Percentiles rank a stretch among this genome's conserved stretches.
Conservation (phyloP, 2,329 filamentous ascomycete genomes). For the Diplodia scrobiculata region DNA sequence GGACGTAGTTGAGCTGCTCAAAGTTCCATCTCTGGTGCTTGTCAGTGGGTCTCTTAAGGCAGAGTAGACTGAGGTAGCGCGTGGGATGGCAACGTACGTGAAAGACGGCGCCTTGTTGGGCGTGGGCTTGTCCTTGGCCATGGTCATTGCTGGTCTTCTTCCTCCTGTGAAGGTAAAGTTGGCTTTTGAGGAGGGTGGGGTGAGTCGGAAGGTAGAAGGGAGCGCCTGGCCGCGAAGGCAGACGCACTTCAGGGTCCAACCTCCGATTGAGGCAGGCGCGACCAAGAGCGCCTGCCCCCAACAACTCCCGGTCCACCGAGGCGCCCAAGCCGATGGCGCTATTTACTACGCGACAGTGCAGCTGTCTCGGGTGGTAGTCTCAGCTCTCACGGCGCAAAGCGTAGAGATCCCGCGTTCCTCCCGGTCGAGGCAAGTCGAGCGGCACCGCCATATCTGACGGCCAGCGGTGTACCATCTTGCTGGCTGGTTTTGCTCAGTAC, state of each 20-base stretch:
- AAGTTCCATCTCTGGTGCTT: neutral
- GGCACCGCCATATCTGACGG: too few species aligned
- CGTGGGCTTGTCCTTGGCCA: neutral
- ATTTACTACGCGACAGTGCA: neutral
- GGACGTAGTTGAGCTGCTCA: neutral
- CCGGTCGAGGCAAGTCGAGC: too few species aligned
- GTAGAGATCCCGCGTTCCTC: too few species aligned
- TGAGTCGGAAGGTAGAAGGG: neutral
- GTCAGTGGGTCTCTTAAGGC: neutral
- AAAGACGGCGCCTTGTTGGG: neutral
- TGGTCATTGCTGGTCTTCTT: neutral
- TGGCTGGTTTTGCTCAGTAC: too few species aligned
- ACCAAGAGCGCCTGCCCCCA: neutral
- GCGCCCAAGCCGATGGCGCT: neutral
- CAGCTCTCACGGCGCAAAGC: too few species aligned
- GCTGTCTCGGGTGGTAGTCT: neutral
- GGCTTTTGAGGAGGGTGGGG: neutral
- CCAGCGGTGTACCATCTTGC: too few species aligned
- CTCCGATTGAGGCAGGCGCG: neutral
- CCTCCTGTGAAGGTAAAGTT: neutral
- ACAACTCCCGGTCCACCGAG: neutral
- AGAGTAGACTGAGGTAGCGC: too few species aligned
- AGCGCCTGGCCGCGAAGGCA: neutral
- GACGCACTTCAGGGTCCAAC: neutral
- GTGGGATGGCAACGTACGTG: neutral